Percentiles rank a stretch among this genome's conserved stretches.
Conservation (phyloP, 108 stramenopile genomes). For the Cylindrotheca closterium region DNA sequence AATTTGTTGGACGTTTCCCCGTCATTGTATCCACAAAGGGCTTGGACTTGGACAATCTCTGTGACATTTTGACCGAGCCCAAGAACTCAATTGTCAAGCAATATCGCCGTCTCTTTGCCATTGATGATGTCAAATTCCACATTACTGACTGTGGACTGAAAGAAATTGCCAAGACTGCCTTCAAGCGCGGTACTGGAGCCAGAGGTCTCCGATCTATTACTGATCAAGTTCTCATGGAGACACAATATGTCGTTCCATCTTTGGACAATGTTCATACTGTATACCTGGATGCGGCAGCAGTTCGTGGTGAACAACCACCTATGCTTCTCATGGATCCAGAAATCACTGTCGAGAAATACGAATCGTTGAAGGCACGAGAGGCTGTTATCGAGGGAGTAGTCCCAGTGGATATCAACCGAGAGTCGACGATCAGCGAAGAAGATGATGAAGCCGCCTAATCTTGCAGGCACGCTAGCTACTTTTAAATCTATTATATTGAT, state of each 20-base stretch:
- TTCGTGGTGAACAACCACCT: conserved; percentile 81
- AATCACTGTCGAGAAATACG: conserved; percentile 77
- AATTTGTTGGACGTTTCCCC: conserved; percentile 96
- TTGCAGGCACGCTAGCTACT: background rate
- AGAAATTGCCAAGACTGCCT: conserved; percentile 90
- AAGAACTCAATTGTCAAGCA: conserved; percentile 97
- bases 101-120: conserved; percentile 92
- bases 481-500: too few species aligned
- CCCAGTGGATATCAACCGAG: conserved; percentile 51
- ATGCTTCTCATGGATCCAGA: conserved; percentile 75
- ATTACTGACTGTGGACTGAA: conserved; percentile 88
- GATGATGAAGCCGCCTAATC: conserved; percentile 54
- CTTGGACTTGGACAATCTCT: conserved; percentile 82
- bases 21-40: conserved; percentile 95
- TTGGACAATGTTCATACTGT: conserved; percentile 88
- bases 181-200: conserved; percentile 91
- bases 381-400: conserved; percentile 58
- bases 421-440: too few species aligned
- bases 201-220: conserved; percentile 94
- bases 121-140: conserved; percentile 94
- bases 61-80: conserved; percentile 94
- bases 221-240: conserved; percentile 92
- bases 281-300: conserved; percentile 89
- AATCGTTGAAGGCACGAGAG: conserved; percentile 52
- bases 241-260: conserved; percentile 92